Evolutionary conservation across 345 rosid species (phyloP).

Genomic region (Mallotus nudiflorus): DNA sequence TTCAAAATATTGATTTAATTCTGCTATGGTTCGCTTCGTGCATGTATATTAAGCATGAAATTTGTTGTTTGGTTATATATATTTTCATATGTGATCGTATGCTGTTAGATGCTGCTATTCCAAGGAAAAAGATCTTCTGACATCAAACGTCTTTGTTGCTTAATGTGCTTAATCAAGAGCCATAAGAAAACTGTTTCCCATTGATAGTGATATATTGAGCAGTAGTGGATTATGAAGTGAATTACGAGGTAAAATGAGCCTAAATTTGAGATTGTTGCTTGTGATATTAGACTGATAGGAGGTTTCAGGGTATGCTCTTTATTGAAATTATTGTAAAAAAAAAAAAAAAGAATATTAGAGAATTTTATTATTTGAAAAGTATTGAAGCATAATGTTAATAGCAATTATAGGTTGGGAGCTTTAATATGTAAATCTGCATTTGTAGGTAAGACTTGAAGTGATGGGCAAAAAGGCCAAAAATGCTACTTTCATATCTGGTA

Average conservation of each 20-base stretch:
- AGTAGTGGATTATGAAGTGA: neutral
- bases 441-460: constrained; percentile 87
- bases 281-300: neutral
- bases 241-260: neutral
- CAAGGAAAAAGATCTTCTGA: neutral
- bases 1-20: neutral
- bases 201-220: neutral
- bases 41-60: neutral
- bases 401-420: neutral
- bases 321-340: too few species aligned
- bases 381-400: neutral
- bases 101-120: constrained; percentile 9
- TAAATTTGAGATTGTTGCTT: neutral
- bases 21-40: neutral
- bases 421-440: neutral
- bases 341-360: too few species aligned
- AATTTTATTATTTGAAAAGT: too few species aligned
- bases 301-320: neutral
- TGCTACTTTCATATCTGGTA: constrained; percentile 82
- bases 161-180: neutral
- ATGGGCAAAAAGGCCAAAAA: constrained; percentile 97
- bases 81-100: too few species aligned
- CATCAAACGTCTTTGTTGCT: neutral
- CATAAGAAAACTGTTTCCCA: neutral
- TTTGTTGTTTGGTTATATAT: neutral